Evolutionary conservation across 2,329 filamentous ascomycete species (phyloP).

Genomic region (Diaporthe ilicicola): DNA sequence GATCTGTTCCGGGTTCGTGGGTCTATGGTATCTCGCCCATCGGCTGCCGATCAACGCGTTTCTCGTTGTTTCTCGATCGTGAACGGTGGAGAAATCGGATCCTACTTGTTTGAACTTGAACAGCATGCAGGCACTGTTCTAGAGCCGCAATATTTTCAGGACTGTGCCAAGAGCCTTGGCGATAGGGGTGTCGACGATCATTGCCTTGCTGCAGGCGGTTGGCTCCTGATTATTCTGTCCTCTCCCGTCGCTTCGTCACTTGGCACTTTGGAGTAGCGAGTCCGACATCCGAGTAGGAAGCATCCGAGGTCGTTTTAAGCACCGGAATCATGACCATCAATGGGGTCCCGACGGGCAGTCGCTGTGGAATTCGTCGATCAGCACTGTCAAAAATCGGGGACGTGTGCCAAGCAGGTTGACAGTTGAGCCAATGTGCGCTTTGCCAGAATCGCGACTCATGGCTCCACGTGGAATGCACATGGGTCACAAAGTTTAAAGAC

Average conservation of each 20-base stretch:
- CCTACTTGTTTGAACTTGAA: conserved; percentile 8
- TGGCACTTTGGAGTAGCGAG: not conserved
- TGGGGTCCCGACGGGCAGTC: too few species aligned
- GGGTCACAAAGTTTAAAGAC: too few species aligned
- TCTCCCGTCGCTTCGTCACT: not conserved
- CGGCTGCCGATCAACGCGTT: not conserved
- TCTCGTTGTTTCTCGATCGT: not conserved
- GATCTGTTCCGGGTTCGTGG: not conserved
- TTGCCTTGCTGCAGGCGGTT: conserved; percentile 2
- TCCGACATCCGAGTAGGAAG: conserved; percentile 7
- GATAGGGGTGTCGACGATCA: conserved; percentile 8
- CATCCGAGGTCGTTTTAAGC: not conserved
- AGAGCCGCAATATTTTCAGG: conserved; percentile 16
- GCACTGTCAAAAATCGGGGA: too few species aligned
- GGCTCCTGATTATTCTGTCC: conserved; percentile 3
- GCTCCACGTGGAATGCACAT: too few species aligned
- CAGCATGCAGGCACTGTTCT: not conserved
- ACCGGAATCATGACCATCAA: not conserved
- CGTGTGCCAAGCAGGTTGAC: too few species aligned
- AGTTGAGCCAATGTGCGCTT: too few species aligned
- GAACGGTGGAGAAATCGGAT: conserved; percentile 23
- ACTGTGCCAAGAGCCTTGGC: conserved; percentile 26
- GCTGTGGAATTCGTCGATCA: too few species aligned
- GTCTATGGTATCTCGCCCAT: not conserved
- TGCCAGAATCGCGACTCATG: too few species aligned